Conservation (phyloP, 2,329 filamentous ascomycete genomes). For the Tetracladium maxilliforme region DNA sequence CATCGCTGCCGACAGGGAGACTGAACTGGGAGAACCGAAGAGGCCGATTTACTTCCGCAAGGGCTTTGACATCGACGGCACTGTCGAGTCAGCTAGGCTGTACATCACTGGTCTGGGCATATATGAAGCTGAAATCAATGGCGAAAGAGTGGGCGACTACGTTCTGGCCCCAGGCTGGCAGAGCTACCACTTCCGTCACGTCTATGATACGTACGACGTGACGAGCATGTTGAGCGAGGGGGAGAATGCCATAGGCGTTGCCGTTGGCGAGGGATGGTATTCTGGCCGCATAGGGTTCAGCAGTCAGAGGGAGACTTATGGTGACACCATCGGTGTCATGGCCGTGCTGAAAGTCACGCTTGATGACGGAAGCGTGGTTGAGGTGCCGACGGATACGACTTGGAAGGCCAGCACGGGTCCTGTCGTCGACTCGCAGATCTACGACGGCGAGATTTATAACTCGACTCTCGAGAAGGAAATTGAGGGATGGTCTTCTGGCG, state of each 20-base stretch:
- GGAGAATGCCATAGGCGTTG: conserved; percentile 22
- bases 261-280: conserved; percentile 35
- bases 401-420: conserved; percentile 2
- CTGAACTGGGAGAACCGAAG: no score
- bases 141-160: conserved; percentile 18
- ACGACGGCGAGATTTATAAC: conserved; percentile 30
- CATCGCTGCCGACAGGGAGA: conserved; percentile 9
- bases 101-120: conserved; percentile 21
- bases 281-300: conserved; percentile 18
- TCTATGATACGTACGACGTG: conserved; percentile 36
- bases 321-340: conserved; percentile 25
- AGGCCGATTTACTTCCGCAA: conserved; percentile 20
- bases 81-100: conserved; percentile 11
- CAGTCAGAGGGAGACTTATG: conserved; percentile 23
- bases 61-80: conserved; percentile 8
- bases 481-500: conserved; percentile 8
- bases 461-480: conserved; percentile 15
- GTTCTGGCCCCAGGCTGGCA: conserved; percentile 36
- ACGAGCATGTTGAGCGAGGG: conserved; percentile 18
- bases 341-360: conserved; percentile 2
- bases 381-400: conserved; percentile 1
- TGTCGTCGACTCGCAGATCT: conserved; percentile 14
- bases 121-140: conserved; percentile 32
- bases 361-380: not conserved
- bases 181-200: conserved; percentile 28